Conservation (phyloP, 202 grass and related monocot species). For the Setaria italica region DNA sequence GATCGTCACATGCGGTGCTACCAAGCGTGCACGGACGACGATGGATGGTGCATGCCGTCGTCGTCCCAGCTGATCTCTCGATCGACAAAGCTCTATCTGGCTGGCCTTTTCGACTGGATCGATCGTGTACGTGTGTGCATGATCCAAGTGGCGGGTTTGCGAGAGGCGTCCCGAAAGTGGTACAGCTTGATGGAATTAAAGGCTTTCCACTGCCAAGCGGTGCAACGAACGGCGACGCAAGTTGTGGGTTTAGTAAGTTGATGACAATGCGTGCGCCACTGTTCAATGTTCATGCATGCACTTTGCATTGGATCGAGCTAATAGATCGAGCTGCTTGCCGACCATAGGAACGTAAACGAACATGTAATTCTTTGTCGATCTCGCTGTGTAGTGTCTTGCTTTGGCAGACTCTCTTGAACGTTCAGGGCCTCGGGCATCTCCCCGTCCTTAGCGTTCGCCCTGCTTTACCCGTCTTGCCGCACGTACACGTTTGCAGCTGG, state of each 20-base stretch:
- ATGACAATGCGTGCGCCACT: background rate
- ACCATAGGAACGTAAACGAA: background rate
- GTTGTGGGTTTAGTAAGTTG: background rate
- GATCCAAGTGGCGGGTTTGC: background rate
- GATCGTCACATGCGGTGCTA: background rate
- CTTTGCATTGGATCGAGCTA: too few relatives aligned
- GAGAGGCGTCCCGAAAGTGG: conserved; percentile 10
- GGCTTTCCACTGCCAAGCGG: background rate
- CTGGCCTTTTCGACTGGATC: background rate
- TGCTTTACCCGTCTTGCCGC: background rate
- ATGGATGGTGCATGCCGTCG: background rate
- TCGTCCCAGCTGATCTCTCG: background rate
- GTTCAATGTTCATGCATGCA: background rate
- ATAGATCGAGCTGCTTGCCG: conserved; percentile 1
- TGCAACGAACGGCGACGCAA: background rate
- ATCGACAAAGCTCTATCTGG: background rate
- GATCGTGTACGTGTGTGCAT: background rate
- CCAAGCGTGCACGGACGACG: background rate
- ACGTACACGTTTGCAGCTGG: background rate
- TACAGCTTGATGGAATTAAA: conserved; percentile 8
- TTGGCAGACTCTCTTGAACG: background rate
- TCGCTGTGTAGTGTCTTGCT: background rate
- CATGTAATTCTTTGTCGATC: too few relatives aligned
- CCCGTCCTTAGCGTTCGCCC: background rate
- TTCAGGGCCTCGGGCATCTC: conserved; percentile 16